Base-by-base conservation (phyloP, 1,284 basidiomycete genomes). In the Stereum hirsutum region DNA sequence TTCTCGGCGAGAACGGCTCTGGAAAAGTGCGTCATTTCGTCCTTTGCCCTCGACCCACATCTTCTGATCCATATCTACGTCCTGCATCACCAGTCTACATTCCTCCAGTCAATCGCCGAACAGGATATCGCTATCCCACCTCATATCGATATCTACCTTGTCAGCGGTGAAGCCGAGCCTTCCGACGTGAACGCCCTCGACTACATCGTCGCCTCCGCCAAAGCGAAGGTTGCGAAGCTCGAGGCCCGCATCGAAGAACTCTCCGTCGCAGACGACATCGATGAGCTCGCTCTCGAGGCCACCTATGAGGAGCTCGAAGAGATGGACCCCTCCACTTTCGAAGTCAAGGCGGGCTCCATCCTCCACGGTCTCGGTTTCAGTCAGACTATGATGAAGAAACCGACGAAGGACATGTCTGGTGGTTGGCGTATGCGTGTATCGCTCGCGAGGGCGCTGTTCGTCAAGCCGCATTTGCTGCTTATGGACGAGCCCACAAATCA, bases 361-460 rank as follows among this genome's bases (percentile, higher is more conserved):
- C 77, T 99, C 25, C 90, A 96, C 59, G 96, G 95, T 83, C 81
- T 99, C 33, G 95, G 95, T 20, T 99, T 99, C 73, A 75, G 74
- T 45, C 76, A 78, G 57, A 61, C 72, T 45, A 98, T 98, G 95
- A 97, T 98, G 94, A 78, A 76, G 62, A 91, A 89, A 64, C 88
- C 94, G 12, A 98, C 95, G 43, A 95, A 93, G 68, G 95, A 98
- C 63, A 96, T 99, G 91, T 88, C 82, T 57, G 95, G 94, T 78
- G 94, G 94, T 58, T 98, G 95, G 95, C 78, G 95, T 50, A 98
- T 98, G 95, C 84, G 96, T 63, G 94, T 99, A 48, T 89, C 96
- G 12, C 83, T 99, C 40, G 95, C 95, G 21, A 79, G 94, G 49
- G 95, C 95, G 1, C 74, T 99, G 41, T 98, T 99, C 68, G 70